phyloP scores from a whole-genome alignment of 1,139 yeast species.

The Groenewaldozyma sp. region DNA sequence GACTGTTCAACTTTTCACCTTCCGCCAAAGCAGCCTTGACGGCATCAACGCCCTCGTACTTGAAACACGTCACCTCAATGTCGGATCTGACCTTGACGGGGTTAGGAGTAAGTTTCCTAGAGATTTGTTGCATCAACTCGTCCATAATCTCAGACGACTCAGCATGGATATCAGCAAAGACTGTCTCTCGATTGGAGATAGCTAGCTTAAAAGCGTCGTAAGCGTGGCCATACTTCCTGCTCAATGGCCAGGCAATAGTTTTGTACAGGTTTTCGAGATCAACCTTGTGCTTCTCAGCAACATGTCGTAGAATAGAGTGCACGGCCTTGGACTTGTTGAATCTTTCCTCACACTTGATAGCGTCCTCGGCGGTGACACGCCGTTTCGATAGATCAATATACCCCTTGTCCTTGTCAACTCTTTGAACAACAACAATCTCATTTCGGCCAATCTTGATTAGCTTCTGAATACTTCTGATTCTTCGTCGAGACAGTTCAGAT shows the following conservation, averaged over 20 bases:
- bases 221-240: conserved; percentile 92
- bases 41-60: conserved; percentile 97
- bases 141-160: conserved; percentile 66
- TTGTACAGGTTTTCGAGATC: conserved; percentile 80
- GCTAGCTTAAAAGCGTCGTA: conserved; percentile 96
- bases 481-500: conserved; percentile 95
- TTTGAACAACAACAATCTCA: conserved; percentile 96
- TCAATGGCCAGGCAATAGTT: conserved; percentile 94
- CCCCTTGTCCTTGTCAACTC: conserved; percentile 98
- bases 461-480: conserved; percentile 96
- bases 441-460: conserved; percentile 96
- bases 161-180: conserved; percentile 71
- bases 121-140: conserved; percentile 76
- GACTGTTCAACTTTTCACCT: conserved; percentile 80
- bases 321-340: conserved; percentile 96
- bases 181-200: conserved; percentile 75
- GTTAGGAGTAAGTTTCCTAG: conserved; percentile 94
- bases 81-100: conserved; percentile 97
- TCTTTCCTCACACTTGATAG: conserved; percentile 94
- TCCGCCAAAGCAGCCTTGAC: conserved; percentile 80
- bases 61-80: conserved; percentile 92
- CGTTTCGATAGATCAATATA: conserved; percentile 96
- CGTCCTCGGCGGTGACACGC: conserved; percentile 97
- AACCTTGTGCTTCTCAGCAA: conserved; percentile 92
- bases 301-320: conserved; percentile 93